Evolutionary conservation across 2,329 filamentous ascomycete genomes (phyloP).

Genomic region (Hymenoscyphus occultus): DNA sequence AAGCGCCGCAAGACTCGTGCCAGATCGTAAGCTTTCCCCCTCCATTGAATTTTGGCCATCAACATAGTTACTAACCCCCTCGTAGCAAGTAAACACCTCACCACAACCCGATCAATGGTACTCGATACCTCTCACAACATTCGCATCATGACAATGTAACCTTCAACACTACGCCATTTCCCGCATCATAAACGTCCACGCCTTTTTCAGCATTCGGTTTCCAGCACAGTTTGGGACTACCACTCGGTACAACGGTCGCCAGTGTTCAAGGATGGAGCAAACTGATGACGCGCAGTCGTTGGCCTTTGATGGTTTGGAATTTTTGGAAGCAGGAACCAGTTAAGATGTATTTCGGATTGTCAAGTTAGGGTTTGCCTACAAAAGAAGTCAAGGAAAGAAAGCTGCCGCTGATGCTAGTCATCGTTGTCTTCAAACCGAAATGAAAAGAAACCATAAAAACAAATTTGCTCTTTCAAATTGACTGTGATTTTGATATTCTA

Average conservation of each 20-base stretch:
- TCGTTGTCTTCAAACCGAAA: constrained; percentile 31
- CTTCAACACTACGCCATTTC: constrained; percentile 35
- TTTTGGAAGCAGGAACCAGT: constrained; percentile 36
- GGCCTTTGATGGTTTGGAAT: constrained; percentile 37
- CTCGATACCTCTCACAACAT: constrained; percentile 32
- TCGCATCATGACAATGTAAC: constrained; percentile 39
- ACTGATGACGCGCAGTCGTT: constrained; percentile 37
- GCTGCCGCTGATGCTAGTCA: constrained; percentile 37
- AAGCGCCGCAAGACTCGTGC: constrained; percentile 99
- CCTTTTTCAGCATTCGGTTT: constrained; percentile 37
- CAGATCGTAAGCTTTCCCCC: constrained; percentile 69
- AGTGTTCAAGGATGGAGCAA: constrained; percentile 37
- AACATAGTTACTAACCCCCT: constrained; percentile 21
- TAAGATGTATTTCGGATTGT: constrained; percentile 36
- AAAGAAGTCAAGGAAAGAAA: constrained; percentile 32
- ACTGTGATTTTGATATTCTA: background rate
- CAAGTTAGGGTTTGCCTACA: constrained; percentile 34
- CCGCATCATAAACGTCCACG: constrained; percentile 36
- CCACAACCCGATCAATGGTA: constrained; percentile 42
- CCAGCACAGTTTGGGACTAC: constrained; percentile 31
- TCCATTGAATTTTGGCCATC: background rate
- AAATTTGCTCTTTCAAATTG: constrained; percentile 29
- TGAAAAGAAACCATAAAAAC: constrained; percentile 34
- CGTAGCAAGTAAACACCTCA: constrained; percentile 45
- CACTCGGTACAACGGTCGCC: constrained; percentile 32